Conservation (phyloP, 306 rosid genomes). For the Gillenia trifoliata region DNA sequence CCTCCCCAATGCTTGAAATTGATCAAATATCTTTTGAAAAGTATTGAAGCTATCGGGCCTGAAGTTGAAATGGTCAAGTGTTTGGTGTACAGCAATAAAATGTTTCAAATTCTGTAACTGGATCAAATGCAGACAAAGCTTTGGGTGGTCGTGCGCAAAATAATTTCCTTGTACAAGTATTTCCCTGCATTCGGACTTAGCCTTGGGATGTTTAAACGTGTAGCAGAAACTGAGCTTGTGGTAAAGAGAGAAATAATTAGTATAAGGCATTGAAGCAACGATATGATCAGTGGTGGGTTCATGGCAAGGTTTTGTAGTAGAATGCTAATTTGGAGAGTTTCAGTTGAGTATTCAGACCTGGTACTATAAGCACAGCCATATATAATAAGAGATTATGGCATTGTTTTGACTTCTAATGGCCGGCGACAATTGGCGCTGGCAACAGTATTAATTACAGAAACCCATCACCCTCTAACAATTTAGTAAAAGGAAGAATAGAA, state of each 20-base stretch:
- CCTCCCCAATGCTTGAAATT: slow-evolving; percentile 62
- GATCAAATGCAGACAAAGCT: not conserved
- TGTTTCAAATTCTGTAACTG: slow-evolving; percentile 25
- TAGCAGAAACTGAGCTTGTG: slow-evolving; percentile 17
- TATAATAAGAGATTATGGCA: not conserved
- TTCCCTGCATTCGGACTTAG: slow-evolving; percentile 33
- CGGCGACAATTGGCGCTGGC: not conserved
- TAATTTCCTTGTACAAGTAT: not conserved
- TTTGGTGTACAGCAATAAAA: slow-evolving; percentile 44
- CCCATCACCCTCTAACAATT: too few relatives aligned
- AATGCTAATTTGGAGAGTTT: not conserved
- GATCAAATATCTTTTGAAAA: slow-evolving; percentile 48
- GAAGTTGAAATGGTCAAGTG: slow-evolving; percentile 64
- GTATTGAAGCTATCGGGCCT: slow-evolving; percentile 42
- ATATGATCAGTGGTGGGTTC: not conserved
- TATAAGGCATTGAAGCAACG: slow-evolving; percentile 19
- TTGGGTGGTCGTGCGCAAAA: slow-evolving; percentile 5
- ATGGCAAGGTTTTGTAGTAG: not conserved
- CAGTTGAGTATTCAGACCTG: too few relatives aligned
- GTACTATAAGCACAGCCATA: not conserved
- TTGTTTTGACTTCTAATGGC: not conserved
- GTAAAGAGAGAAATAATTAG: slow-evolving; percentile 17
- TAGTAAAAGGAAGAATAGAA: too few relatives aligned
- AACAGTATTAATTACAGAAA: too few relatives aligned
- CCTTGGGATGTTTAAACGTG: slow-evolving; percentile 31